Conservation (phyloP, 1,284 basidiomycete species). For the Puccinia polysora region DNA sequence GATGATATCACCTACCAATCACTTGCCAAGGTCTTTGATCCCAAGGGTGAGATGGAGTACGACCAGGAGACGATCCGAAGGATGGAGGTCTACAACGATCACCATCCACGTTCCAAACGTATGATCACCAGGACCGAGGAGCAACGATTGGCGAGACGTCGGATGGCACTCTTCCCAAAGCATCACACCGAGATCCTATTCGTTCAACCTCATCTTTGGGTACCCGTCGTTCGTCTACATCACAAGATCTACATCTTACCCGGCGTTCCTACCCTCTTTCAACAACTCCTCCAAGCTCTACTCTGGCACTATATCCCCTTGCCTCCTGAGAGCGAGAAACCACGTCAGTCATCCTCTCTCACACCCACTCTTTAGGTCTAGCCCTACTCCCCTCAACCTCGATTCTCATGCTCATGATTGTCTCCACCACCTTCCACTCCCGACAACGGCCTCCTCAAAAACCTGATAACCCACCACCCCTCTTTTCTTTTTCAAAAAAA, state of each 20-base stretch:
- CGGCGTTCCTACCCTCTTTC: constrained; percentile 49
- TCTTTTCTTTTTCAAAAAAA: background rate
- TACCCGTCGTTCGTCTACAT: constrained; percentile 54
- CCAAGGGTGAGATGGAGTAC: constrained; percentile 60
- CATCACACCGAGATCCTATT: constrained; percentile 47
- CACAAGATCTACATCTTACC: constrained; percentile 55
- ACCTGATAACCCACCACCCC: background rate
- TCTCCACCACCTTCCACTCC: background rate
- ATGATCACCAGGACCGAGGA: constrained; percentile 57
- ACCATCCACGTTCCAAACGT: background rate
- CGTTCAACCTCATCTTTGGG: constrained; percentile 52
- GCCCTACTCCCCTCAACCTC: background rate
- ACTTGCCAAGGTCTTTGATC: constrained; percentile 74
- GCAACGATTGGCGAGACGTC: constrained; percentile 66
- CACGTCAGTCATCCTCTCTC: constrained; percentile 9
- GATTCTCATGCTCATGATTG: too few species aligned
- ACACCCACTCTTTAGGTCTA: background rate
- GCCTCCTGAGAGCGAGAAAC: constrained; percentile 44
- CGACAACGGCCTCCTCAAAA: constrained; percentile 48
- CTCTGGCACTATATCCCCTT: constrained; percentile 48
- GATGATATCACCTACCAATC: constrained; percentile 82
- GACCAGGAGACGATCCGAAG: constrained; percentile 73
- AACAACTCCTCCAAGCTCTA: constrained; percentile 48
- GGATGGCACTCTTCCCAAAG: constrained; percentile 77
- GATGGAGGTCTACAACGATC: constrained; percentile 60